Evolutionary conservation across 768 basidiomycete species (phyloP).

Genomic region (Suillus brevipes): DNA sequence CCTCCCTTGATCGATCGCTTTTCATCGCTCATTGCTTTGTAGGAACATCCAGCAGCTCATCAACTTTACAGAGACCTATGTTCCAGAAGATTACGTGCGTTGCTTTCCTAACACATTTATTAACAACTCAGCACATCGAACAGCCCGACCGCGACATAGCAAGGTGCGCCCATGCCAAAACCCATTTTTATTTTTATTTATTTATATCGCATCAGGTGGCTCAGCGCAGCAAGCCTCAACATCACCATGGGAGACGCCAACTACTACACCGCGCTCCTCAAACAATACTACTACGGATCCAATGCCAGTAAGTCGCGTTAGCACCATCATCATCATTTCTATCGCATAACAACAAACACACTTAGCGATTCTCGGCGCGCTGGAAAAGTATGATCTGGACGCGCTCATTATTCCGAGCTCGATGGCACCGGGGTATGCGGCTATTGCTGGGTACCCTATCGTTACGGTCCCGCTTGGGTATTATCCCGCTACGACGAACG

Average conservation of each 20-base stretch:
- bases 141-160: conserved; percentile 1
- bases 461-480: conserved; percentile 63
- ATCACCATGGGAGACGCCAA: conserved; percentile 1
- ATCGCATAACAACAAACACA: neutral
- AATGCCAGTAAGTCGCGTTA: neutral
- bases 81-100: conserved; percentile 2
- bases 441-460: conserved; percentile 64
- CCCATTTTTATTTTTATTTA: neutral
- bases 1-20: no score
- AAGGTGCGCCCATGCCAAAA: neutral
- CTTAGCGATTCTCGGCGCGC: conserved; percentile 51
- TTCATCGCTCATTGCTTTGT: neutral
- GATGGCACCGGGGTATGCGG: conserved; percentile 26
- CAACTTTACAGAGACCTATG: neutral
- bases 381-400: conserved; percentile 48
- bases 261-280: neutral
- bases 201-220: neutral
- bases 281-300: conserved; percentile 6
- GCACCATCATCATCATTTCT: neutral
- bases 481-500: conserved; percentile 45
- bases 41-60: neutral
- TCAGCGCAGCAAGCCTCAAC: neutral
- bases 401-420: conserved; percentile 49
- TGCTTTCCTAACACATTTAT: neutral
- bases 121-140: no score